Base-by-base conservation (phyloP, 176 grass and related monocot species). In the Oryza australiensis region DNA sequence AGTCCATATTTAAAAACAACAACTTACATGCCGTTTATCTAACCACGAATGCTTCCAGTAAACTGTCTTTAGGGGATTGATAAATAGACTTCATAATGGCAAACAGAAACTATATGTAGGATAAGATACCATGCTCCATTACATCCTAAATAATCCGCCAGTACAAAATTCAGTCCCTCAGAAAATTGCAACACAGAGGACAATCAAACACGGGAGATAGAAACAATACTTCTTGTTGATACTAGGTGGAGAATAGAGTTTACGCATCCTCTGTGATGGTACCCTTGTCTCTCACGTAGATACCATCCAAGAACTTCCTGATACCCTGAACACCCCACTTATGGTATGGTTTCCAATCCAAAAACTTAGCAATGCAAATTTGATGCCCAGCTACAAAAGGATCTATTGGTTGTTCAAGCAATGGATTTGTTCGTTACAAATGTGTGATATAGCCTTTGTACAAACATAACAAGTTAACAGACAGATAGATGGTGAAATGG, bases 281-380 rank as follows among this genome's bases (percentile, higher is more conserved):
- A 6, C 90, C 75, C 85, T 92, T 95, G 79, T 95, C 93, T 1
- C 90, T 95, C 7, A 95, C 90, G 0, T 95, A 95, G 60, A 95
- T 95, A 26, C 93, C 93, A 7, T 95, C 93, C 73, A 95, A 80
- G 70, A 95, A 95, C 82, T 95, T 95, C 59, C 93, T 81, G 83
- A 95, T 92, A 78, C 55, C 2, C 6, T 24, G 9, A n/a, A 24
- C 55, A 60, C 0, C 3, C 3, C 48, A 20, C 13, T 14, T 0
- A 10, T 0, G 22, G n/a, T 23, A n/a, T n/a, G n/a, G n/a, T n/a
- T 59, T 24, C 55, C 55, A 59, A 59, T 10, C 22, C 18, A 57
- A 53, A 5, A 53, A 53, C 15, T 3, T 22, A 7, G 3, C 5
- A 53, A 20, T 55, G 49, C 5, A 7, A 22, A 6, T 20, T 20